These are phyloP conservation scores for Gossypium ekmanianum DNA, from an alignment of 345 rosid genomes.

Conservation along the genomic window DNA sequence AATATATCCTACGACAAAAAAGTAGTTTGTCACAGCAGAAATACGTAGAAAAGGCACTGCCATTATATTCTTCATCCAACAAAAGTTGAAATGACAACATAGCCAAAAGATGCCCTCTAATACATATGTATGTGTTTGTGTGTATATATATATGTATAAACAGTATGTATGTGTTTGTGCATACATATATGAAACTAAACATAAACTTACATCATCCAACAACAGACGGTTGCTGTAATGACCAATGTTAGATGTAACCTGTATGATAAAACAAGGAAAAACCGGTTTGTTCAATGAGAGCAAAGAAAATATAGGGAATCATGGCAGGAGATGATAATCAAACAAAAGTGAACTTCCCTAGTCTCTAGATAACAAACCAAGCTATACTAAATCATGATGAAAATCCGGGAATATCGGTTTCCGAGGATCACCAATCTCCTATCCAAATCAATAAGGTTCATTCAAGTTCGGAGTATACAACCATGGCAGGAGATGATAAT, in stretches of 20 bases:
- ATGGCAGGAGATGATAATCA: not conserved
- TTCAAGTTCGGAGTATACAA: not conserved
- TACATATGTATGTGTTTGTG: too few species aligned
- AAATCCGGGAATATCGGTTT: not conserved
- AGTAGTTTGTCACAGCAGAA: not conserved
- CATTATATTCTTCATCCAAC: not conserved
- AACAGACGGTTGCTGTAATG: conserved; percentile 86
- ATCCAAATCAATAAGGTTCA: not conserved
- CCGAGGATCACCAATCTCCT: not conserved
- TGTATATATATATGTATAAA: too few species aligned
- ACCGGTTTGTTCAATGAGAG: not conserved
- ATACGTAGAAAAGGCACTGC: not conserved
- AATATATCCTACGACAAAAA: not conserved
- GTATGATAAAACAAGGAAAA: conserved; percentile 29
- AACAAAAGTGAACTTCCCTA: conserved; percentile 10
- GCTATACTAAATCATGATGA: not conserved
- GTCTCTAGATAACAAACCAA: not conserved
- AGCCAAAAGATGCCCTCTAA: not conserved
- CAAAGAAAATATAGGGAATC: not conserved
- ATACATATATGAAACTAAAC: not conserved
- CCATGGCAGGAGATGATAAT: not conserved
- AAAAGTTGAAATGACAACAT: not conserved
- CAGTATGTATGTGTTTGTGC: too few species aligned
- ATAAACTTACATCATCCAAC: conserved; percentile 93
- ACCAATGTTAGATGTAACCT: conserved; percentile 88